These are phyloP conservation scores for Brettanomyces anomalus DNA, from an alignment of 805 yeast species.

Conservation along the genomic window DNA sequence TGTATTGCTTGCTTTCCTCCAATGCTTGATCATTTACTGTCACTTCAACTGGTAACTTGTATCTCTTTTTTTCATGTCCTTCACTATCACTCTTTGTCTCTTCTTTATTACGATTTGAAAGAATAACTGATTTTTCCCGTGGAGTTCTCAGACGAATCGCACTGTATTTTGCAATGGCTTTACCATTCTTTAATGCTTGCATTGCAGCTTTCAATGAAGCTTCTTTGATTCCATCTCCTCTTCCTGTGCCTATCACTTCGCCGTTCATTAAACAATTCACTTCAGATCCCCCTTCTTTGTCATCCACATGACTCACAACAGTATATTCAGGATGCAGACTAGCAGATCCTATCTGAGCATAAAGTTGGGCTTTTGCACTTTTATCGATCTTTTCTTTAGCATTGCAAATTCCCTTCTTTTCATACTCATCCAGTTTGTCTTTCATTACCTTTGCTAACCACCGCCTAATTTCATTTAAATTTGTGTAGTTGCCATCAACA, in stretches of 20 bases:
- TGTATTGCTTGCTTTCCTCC: not conserved
- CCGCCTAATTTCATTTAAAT: constrained; percentile 37
- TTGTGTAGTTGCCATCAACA: constrained; percentile 40
- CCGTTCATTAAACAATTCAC: constrained; percentile 56
- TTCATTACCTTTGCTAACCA: constrained; percentile 50
- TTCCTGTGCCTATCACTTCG: constrained; percentile 65
- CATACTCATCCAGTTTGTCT: constrained; percentile 27
- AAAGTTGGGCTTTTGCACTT: constrained; percentile 71
- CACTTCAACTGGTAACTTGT: constrained; percentile 1
- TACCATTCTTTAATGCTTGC: constrained; percentile 55
- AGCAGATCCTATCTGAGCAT: constrained; percentile 73
- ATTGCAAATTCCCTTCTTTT: not conserved
- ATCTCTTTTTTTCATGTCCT: not conserved
- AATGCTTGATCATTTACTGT: not conserved
- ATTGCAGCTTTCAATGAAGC: constrained; percentile 87
- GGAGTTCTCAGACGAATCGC: constrained; percentile 46
- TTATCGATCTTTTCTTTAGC: constrained; percentile 32
- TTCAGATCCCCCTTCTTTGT: constrained; percentile 40
- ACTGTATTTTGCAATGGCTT: constrained; percentile 54
- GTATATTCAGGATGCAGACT: constrained; percentile 52
- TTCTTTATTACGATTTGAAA: constrained; percentile 1
- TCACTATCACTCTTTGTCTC: not conserved
- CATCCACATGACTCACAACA: constrained; percentile 35
- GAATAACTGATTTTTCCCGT: constrained; percentile 21
- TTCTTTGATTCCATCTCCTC: constrained; percentile 57